phyloP scores from a whole-genome alignment of 805 yeast species.

The Zygosaccharomyces lentus region DNA sequence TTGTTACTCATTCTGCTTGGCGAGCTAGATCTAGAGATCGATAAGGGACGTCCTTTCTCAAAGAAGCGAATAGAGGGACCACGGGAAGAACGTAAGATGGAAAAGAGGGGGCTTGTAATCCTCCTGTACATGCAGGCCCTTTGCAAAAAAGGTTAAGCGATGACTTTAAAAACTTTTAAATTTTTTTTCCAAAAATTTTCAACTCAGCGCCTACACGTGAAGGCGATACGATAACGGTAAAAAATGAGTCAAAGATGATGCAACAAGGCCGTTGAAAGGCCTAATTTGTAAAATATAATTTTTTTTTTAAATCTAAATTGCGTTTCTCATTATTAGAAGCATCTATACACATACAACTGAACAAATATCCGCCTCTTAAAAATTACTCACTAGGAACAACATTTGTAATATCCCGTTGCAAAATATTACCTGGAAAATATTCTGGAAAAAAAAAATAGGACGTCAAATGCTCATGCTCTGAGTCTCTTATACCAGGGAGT shows the following conservation, averaged over 20 bases:
- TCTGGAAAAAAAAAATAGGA: background rate
- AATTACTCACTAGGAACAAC: background rate
- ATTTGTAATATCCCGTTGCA: background rate
- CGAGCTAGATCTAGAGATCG: background rate
- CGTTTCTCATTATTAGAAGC: background rate
- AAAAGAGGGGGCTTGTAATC: constrained; percentile 6
- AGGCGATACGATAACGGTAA: background rate
- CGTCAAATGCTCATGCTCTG: background rate
- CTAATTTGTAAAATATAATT: background rate
- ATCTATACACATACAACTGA: background rate
- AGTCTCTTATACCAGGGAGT: constrained; percentile 23
- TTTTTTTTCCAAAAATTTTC: constrained; percentile 1
- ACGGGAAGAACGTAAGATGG: constrained; percentile 1
- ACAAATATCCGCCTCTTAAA: background rate
- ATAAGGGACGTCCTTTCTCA: constrained; percentile 5
- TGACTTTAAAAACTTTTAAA: constrained; percentile 3
- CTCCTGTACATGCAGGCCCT: constrained; percentile 9
- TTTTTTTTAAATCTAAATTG: background rate
- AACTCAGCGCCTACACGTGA: background rate
- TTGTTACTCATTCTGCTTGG: constrained; percentile 24
- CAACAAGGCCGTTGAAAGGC: background rate
- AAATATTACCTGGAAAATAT: background rate
- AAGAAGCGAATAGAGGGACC: constrained; percentile 3
- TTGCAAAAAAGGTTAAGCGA: background rate
- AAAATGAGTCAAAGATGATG: background rate